A percentile compares a stretch with the other conserved stretches of the same genome.
These are phyloP conservation scores for Lojkania enalia DNA, from an alignment of 2,329 filamentous ascomycete genomes.

Conservation along the genomic window DNA sequence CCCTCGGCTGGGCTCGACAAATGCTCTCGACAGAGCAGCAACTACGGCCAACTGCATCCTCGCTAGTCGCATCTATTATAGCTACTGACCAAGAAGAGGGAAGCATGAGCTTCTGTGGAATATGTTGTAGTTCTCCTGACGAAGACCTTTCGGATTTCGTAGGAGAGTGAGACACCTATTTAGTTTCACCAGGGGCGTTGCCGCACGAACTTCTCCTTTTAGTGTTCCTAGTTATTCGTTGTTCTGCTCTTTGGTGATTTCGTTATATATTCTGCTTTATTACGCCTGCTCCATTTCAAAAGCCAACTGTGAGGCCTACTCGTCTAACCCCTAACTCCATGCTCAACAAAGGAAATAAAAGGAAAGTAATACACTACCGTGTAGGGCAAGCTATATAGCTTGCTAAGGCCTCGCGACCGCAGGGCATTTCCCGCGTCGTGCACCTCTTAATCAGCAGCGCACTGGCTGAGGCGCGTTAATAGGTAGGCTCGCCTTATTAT, in stretches of 20 bases:
- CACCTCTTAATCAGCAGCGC: constrained; percentile 16
- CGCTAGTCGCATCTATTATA: constrained; percentile 15
- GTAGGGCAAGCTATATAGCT: neutral
- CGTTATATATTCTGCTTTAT: too few relatives aligned
- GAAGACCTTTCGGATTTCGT: constrained; percentile 12
- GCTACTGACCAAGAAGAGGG: constrained; percentile 5
- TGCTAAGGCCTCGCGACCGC: neutral
- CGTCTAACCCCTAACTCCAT: neutral
- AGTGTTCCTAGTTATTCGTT: neutral
- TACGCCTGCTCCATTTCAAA: too few relatives aligned
- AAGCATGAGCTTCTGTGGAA: constrained; percentile 18
- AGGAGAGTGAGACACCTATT: neutral
- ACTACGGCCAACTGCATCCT: constrained; percentile 17
- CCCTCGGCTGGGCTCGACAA: constrained; percentile 13
- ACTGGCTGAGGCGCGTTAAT: constrained; percentile 1
- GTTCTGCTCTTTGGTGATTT: too few relatives aligned
- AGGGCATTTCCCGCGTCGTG: constrained; percentile 15
- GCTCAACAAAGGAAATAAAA: neutral
- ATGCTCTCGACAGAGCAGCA: constrained; percentile 15
- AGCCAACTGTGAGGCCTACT: neutral
- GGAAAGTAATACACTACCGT: neutral
- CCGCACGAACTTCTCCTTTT: neutral
- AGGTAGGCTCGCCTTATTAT: too few relatives aligned
- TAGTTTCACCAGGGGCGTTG: neutral
- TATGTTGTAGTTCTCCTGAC: constrained; percentile 19